These are phyloP conservation scores for Rhizopogon vinicolor DNA, from an alignment of 768 basidiomycete species.

Conservation along the genomic window DNA sequence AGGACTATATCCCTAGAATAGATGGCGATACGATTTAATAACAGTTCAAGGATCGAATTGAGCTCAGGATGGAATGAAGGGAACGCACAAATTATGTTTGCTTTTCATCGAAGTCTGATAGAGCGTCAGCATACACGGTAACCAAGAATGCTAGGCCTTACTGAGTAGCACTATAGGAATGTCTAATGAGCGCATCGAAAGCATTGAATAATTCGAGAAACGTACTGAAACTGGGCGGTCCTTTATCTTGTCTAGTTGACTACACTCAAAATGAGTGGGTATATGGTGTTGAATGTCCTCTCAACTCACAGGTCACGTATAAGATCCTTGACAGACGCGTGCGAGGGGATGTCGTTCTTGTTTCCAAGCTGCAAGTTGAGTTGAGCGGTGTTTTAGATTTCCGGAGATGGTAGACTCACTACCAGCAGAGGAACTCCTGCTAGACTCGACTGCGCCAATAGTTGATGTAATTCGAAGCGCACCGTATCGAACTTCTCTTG, in stretches of 20 bases:
- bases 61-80: neutral
- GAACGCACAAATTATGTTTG: conserved; percentile 81
- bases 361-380: conserved; percentile 65
- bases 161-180: conserved; percentile 67
- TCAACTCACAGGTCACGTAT: conserved; percentile 66
- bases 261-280: conserved; percentile 18
- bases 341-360: conserved; percentile 83
- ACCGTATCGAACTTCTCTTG: conserved; percentile 79
- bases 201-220: conserved; percentile 10
- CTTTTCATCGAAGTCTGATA: conserved; percentile 92
- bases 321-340: conserved; percentile 76
- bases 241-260: conserved; percentile 75
- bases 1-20: conserved; percentile 71
- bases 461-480: conserved; percentile 78
- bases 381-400: neutral
- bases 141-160: conserved; percentile 29
- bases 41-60: neutral
- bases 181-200: neutral
- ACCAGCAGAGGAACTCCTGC: conserved; percentile 77
- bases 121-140: neutral
- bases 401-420: conserved; percentile 38
- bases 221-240: conserved; percentile 84
- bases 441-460: conserved; percentile 63
- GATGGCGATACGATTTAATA: neutral
- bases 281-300: neutral